Evolutionary conservation across 768 basidiomycete genomes (phyloP).

Genomic region (Clitopilus passeckerianus): DNA sequence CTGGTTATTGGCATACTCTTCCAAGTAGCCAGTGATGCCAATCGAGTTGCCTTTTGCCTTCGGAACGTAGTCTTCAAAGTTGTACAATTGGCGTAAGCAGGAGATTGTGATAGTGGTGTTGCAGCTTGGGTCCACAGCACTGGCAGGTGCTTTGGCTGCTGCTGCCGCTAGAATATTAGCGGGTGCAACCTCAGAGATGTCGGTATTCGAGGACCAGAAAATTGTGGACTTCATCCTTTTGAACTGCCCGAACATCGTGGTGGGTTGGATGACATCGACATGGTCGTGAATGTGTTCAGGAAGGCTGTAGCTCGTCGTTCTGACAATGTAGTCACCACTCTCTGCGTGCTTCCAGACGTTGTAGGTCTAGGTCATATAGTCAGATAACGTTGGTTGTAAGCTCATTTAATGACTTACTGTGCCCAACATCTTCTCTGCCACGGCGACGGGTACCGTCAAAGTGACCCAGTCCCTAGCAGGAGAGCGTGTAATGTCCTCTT

Average conservation of each 20-base stretch:
- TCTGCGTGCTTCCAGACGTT: slow-evolving; percentile 52
- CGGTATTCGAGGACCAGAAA: slow-evolving; percentile 8
- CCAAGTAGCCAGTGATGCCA: slow-evolving; percentile 51
- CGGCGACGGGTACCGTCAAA: slow-evolving; percentile 47
- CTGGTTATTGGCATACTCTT: slow-evolving; percentile 45
- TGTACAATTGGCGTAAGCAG: slow-evolving; percentile 54
- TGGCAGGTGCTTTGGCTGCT: slow-evolving; percentile 15
- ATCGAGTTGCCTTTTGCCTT: slow-evolving; percentile 39
- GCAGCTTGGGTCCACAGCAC: slow-evolving; percentile 42
- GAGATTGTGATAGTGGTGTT: slow-evolving; percentile 43
- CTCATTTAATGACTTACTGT: slow-evolving; percentile 25
- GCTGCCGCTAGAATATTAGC: slow-evolving; percentile 6
- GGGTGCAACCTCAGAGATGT: slow-evolving; percentile 13
- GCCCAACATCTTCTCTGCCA: slow-evolving; percentile 65
- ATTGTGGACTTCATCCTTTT: slow-evolving; percentile 11
- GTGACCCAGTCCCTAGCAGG: slow-evolving; percentile 66
- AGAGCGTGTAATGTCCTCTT: slow-evolving; percentile 43
- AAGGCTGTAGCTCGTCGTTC: slow-evolving; percentile 65
- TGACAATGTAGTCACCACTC: slow-evolving; percentile 49
- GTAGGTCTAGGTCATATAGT: slow-evolving; percentile 41
- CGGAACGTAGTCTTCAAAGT: slow-evolving; percentile 40
- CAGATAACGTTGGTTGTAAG: background rate
- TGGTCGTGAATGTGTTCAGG: slow-evolving; percentile 53
- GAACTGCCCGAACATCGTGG: slow-evolving; percentile 52
- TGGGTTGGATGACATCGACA: slow-evolving; percentile 66